Base-by-base conservation (phyloP, 345 rosid genomes). In the Erysimum cheiranthoides region DNA sequence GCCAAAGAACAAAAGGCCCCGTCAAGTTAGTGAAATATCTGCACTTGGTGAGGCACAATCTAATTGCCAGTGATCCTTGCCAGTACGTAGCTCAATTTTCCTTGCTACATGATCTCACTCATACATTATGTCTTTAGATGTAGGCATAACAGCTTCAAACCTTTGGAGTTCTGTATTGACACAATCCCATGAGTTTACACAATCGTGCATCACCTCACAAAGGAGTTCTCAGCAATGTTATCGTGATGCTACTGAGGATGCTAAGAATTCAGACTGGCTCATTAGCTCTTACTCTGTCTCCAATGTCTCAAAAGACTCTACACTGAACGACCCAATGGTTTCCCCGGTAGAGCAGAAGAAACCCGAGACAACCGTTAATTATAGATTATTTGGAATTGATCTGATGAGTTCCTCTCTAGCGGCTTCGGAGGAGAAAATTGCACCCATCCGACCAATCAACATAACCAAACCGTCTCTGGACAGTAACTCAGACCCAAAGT, bases 301-400 rank as follows among this genome's bases (percentile, higher is more conserved):
- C 61, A 76, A 35, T 82, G 43, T 45, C 57, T 85, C 50, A 62
- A 85, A 36, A 84, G 79, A 68, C 40, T 66, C 62, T 83, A 82
- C 60, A 68, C 64, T 76, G 86, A 87, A 17, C 58, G 59, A 17
- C 36, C 77, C 71, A 75, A 76, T 70, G 86, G 78, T 65, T 65
- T 80, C 76, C 53, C 64, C 39, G 65, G 85, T 82, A 38, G 80
- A 69, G n/a, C 83, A 79, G 63, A 89, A 80, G 81, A 88, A 85
- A 73, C 76, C 70, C 0, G 93, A 86, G 85, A 80, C 62, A 31
- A 61, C 81, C 14, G 7, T 78, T 32, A 80, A 78, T 35, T 93
- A 81, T 74, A 81, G 97, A 53, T 82, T 93, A 75, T 93, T 93
- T 70, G 98, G 98, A 51, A 77, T 93, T 65, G 93, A 91, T 46